phyloP scores from a whole-genome alignment of 768 basidiomycete species.

The Sarcodon aspratus region DNA sequence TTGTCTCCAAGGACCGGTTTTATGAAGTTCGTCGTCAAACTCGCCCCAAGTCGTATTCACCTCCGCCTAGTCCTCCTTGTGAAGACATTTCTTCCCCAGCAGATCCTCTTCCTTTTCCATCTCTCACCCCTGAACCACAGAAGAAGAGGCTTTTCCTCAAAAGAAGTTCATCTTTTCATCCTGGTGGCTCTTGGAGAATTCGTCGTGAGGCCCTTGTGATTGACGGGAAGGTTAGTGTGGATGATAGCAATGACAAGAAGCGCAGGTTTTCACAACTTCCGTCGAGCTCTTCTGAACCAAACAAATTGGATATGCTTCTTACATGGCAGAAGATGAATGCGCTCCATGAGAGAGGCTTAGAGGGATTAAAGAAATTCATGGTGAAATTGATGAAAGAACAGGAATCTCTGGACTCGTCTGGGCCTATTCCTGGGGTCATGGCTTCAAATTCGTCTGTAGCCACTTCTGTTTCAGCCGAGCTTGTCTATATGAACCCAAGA shows the following conservation, averaged over 20 bases:
- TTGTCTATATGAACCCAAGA: too few relatives aligned
- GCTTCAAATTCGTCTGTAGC: too few relatives aligned
- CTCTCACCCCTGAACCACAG: not conserved
- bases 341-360: not conserved
- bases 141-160: not conserved
- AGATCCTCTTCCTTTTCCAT: not conserved
- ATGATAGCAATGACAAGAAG: not conserved
- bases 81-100: not conserved
- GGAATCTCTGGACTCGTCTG: not conserved
- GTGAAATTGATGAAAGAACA: not conserved
- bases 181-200: not conserved
- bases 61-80: not conserved
- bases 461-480: too few relatives aligned
- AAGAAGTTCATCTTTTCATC: not conserved
- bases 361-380: not conserved
- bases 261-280: not conserved
- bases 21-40: not conserved
- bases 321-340: not conserved
- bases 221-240: not conserved
- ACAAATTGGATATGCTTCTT: not conserved
- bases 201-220: not conserved
- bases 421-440: too few relatives aligned
- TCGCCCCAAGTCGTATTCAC: not conserved
- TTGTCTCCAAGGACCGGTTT: not conserved
- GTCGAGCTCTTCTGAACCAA: not conserved